phyloP scores from a whole-genome alignment of 805 yeast species.

The Debaryomyces maramus region DNA sequence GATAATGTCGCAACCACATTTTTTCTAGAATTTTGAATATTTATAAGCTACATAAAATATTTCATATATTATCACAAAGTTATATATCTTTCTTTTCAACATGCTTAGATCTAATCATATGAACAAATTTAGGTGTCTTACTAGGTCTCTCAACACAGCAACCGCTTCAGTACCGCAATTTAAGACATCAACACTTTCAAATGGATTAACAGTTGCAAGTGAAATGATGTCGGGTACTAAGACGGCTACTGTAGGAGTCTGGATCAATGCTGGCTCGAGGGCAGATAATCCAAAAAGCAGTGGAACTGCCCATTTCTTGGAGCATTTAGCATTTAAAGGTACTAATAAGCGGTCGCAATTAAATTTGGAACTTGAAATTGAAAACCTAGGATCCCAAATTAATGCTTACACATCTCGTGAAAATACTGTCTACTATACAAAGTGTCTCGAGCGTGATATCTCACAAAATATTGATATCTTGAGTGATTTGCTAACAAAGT shows the following conservation, averaged over 20 bases:
- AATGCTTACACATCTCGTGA: conserved; percentile 99
- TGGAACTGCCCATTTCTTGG: conserved; percentile 97
- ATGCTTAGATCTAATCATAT: conserved; percentile 2
- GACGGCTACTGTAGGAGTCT: conserved; percentile 97
- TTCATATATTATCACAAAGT: not conserved
- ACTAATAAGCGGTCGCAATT: conserved; percentile 78
- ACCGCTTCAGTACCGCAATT: conserved; percentile 24
- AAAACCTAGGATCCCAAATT: conserved; percentile 93
- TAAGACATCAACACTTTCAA: conserved; percentile 72
- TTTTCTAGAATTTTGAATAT: not conserved
- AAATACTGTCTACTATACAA: conserved; percentile 95
- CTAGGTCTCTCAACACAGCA: conserved; percentile 7
- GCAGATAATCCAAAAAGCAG: conserved; percentile 84
- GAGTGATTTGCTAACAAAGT: conserved; percentile 84
- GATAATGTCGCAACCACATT: not conserved
- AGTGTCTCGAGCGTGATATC: conserved; percentile 76
- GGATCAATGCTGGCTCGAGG: conserved; percentile 98
- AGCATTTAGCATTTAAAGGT: conserved; percentile 96
- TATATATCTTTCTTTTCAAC: not conserved
- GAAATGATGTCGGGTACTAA: conserved; percentile 83
- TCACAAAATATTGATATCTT: conserved; percentile 84
- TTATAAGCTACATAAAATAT: no score
- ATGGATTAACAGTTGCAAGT: conserved; percentile 93
- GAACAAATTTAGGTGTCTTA: not conserved
- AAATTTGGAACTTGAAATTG: conserved; percentile 87